A percentile compares a stretch with the other conserved stretches of the same genome.
phyloP scores from a whole-genome alignment of 2,329 filamentous ascomycete species.

The Xylaria sp. region DNA sequence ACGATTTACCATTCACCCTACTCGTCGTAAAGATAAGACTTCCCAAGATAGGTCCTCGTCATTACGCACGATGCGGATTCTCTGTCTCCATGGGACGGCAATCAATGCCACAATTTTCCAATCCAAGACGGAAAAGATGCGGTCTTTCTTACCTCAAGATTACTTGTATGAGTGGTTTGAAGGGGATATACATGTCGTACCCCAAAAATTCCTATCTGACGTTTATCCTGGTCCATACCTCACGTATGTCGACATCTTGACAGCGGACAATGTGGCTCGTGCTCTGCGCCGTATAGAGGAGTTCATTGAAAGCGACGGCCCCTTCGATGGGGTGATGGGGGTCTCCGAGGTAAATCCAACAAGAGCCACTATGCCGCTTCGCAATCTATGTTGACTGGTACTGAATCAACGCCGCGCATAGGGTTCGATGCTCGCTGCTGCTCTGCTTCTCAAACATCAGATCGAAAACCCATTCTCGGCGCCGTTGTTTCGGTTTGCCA shows the following conservation, averaged over 20 bases:
- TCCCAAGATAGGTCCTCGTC: neutral
- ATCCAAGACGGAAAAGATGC: slow-evolving; percentile 24
- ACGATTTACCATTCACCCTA: slow-evolving; percentile 10
- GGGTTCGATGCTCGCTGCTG: slow-evolving; percentile 20
- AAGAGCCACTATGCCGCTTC: neutral
- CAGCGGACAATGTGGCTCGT: slow-evolving; percentile 17
- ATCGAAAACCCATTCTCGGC: slow-evolving; percentile 18
- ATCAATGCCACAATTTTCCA: slow-evolving; percentile 21
- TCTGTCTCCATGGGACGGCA: slow-evolving; percentile 25
- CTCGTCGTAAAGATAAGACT: neutral
- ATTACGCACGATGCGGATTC: slow-evolving; percentile 13
- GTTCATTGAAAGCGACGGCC: slow-evolving; percentile 21
- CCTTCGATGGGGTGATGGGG: slow-evolving; percentile 23
- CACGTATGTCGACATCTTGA: slow-evolving; percentile 23
- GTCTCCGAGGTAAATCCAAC: slow-evolving; percentile 20
- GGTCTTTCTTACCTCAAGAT: slow-evolving; percentile 16
- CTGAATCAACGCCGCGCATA: slow-evolving; percentile 2
- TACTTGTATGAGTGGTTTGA: slow-evolving; percentile 23
- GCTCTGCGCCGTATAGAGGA: slow-evolving; percentile 19
- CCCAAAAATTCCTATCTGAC: slow-evolving; percentile 21
- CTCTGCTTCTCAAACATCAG: slow-evolving; percentile 21
- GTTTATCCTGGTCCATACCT: slow-evolving; percentile 24
- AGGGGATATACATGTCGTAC: slow-evolving; percentile 14
- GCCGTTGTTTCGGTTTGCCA: slow-evolving; percentile 19
- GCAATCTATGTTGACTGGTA: neutral